Base-by-base conservation (phyloP, 768 basidiomycete species). In the Pholiota molesta region DNA sequence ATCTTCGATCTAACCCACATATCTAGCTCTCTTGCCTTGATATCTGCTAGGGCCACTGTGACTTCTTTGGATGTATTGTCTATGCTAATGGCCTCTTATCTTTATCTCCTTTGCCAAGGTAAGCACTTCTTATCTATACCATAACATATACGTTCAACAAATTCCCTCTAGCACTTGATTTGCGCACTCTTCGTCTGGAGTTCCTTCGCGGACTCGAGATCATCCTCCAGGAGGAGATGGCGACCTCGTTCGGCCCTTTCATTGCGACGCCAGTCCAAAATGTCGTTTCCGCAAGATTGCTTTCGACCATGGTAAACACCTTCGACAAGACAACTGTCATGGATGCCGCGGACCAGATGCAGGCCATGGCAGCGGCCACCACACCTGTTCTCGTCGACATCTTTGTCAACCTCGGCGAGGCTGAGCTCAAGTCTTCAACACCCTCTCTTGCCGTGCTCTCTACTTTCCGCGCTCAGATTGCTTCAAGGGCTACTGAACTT, bases 31-130 rank as follows among this genome's bases (percentile, higher is more conserved):
- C 69, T 85, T 69, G 91, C 91, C 9, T 77, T 92, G 64, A 88
- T 92, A 59, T 90, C 89, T 42, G 90, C 86, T 17, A 84, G 91
- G 35, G 87, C 88, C 19, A 93, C 91, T 4, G 78, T 91, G 65
- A 86, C 81, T 55, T 80, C 91, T 11, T 73, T 90, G 23, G 89
- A 93, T 60, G 87, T 91, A 19, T 77, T 93, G 28, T 81, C 86
- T 8, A 81, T 90, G 75, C 76, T 92, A 47, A 83, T 83, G n/a
- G 78, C 90, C 4, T 85, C 86, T 7, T 91, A 90, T 72, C 78
- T 93, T 23, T 91, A 91, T 74, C 75, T 84, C 52, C 80, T 90
- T 40, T 90, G 88, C 72, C 90, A 92, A 82, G 81, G 80, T 80
- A 60, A 59, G 66, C 19, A 14, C n/a, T 26, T 55, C 47, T 42